Conservation (phyloP, 1,284 basidiomycete species). For the Ustilago shanxiensis region DNA sequence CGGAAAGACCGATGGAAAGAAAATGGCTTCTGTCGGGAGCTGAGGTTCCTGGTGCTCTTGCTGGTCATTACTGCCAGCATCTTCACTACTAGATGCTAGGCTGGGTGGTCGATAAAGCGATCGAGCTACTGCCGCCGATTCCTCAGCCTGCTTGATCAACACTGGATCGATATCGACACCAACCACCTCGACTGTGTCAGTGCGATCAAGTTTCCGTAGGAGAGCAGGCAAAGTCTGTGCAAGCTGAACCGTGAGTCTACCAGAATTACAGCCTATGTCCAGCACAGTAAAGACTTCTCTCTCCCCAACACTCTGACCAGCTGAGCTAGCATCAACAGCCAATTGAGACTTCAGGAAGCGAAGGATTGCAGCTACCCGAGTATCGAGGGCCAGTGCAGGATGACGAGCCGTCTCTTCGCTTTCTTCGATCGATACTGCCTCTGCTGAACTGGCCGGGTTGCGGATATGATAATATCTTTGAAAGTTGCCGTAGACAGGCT, state of each 20-base stretch:
- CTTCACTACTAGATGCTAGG: too few species aligned
- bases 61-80: neutral
- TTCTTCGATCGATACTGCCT: neutral
- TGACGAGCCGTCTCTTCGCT: neutral
- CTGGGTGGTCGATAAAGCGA: constrained; percentile 24
- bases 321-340: neutral
- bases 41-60: neutral
- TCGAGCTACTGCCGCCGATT: constrained; percentile 20
- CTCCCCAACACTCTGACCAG: neutral
- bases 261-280: constrained; percentile 48
- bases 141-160: constrained; percentile 31
- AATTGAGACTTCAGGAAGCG: constrained; percentile 3
- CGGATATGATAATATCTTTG: constrained; percentile 51
- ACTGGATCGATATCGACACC: constrained; percentile 46
- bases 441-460: constrained; percentile 25
- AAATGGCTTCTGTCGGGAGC: constrained; percentile 17
- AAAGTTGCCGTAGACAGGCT: constrained; percentile 45
- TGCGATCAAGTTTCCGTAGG: neutral
- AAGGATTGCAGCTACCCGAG: constrained; percentile 27
- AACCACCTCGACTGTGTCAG: neutral
- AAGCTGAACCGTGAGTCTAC: constrained; percentile 40
- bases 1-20: constrained; percentile 40
- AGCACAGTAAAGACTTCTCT: constrained; percentile 7
- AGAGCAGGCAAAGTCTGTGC: constrained; percentile 23
- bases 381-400: constrained; percentile 33